Evolutionary conservation across 768 basidiomycete species (phyloP).

Genomic region (Cyclocybe aegerita): DNA sequence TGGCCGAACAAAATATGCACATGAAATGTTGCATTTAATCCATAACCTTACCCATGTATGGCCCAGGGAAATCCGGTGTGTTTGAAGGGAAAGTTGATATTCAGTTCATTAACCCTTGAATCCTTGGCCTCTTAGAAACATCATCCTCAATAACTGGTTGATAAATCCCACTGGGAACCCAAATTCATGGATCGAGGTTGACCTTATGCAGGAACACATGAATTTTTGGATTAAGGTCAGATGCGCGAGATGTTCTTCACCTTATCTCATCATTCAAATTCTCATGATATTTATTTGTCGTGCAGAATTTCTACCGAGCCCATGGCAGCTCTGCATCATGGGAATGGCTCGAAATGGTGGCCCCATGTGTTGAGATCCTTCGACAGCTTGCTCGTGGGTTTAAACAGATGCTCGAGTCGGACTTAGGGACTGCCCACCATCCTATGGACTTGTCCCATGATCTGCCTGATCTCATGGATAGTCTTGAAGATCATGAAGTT

Average conservation of each 20-base stretch:
- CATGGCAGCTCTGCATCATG: conserved; percentile 23
- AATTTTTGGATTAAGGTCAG: conserved; percentile 36
- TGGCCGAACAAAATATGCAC: conserved; percentile 30
- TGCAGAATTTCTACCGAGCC: conserved; percentile 22
- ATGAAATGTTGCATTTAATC: conserved; percentile 30
- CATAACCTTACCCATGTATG: conserved; percentile 26
- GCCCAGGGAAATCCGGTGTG: conserved; percentile 19
- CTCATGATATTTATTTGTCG: too few relatives aligned
- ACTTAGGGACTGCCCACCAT: conserved; percentile 19
- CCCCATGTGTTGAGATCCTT: conserved; percentile 23
- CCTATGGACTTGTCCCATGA: conserved; percentile 16
- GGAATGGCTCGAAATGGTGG: conserved; percentile 25
- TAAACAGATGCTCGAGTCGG: conserved; percentile 15
- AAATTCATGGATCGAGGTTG: conserved; percentile 25
- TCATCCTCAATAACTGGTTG: conserved; percentile 31
- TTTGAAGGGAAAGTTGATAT: too few relatives aligned
- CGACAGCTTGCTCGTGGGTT: conserved; percentile 17
- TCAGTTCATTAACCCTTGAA: too few relatives aligned
- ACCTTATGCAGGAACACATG: conserved; percentile 32
- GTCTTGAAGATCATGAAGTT: conserved; percentile 20
- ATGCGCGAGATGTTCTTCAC: too few relatives aligned
- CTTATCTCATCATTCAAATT: too few relatives aligned
- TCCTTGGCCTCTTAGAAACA: too few relatives aligned
- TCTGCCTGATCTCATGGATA: conserved; percentile 20
- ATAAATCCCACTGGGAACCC: conserved; percentile 29